Base-by-base conservation (phyloP, 805 yeast genomes). In the Torulaspora maleeae region DNA sequence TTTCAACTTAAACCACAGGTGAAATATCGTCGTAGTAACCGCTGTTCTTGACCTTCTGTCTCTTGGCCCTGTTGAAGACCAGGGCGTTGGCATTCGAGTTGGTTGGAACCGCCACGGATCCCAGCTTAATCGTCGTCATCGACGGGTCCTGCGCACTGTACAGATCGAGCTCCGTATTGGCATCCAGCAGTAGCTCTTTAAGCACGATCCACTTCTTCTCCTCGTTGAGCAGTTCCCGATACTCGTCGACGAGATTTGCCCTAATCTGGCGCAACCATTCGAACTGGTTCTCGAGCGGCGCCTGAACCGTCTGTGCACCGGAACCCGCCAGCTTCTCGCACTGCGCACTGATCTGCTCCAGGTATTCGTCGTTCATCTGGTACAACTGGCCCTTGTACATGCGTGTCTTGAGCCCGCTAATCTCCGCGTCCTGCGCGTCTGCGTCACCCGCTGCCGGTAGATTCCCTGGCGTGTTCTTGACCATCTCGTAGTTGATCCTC, bases 401-500 rank as follows among this genome's bases (percentile, higher is more conserved):
- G 27, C 52, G 54, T 1, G 59, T 51, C 48, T 60, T 61, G 11
- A 55, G 47, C 8, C 44, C 39, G 34, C 54, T 60, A 11, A 61
- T 49, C 35, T 59, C 66, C 9, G 43, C 44, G 20, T 54, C 56
- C 25, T 20, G 30, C 17, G 36, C 45, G 22, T 36, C 38, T 19
- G 40, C 27, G 12, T 20, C 32, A 13, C 7, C 30, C 9, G 25
- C 22, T 30, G 41, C 29, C 27, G 25, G 40, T 35, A 20, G 41
- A 29, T 56, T 61, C 6, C 69, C 69, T 0, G 69, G 69, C 3
- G 58, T 44, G 28, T 54, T 61, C 43, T 58, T 62, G 16, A 64
- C 55, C 58, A 60, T 55, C 45, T 64, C 69, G 42, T 64, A 64
- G 47, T 62, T 64, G 16, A 64, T 62, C 46, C 54, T 55, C 10